Conservation (phyloP, 345 rosid genomes). For the Eutrema yunnanense region DNA sequence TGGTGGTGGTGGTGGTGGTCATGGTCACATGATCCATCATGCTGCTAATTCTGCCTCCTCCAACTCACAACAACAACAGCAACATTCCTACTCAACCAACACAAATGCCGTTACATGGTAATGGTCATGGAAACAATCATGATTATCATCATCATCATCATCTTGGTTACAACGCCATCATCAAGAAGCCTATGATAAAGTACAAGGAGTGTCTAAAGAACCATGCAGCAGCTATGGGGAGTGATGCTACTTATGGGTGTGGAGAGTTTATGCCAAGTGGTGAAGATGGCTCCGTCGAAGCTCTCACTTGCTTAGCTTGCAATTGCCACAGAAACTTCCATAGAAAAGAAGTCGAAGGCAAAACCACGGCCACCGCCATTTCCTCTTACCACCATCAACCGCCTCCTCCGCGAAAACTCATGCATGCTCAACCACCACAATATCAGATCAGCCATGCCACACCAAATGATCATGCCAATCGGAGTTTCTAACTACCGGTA, state of each 20-base stretch:
- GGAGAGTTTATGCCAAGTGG: slow-evolving; percentile 99
- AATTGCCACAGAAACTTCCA: slow-evolving; percentile 94
- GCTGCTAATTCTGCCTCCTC: slow-evolving; percentile 25
- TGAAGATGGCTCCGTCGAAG: slow-evolving; percentile 82
- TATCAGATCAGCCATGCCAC: slow-evolving; percentile 41
- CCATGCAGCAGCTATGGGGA: slow-evolving; percentile 94
- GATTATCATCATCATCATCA: no score
- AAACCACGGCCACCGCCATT: slow-evolving; percentile 10
- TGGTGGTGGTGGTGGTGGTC: slow-evolving; percentile 31
- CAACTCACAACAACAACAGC: slow-evolving; percentile 20
- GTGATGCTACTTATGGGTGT: slow-evolving; percentile 89
- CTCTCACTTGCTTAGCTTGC: slow-evolving; percentile 87
- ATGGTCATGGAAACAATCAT: neutral
- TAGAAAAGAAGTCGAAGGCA: slow-evolving; percentile 55
- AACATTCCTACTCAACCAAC: slow-evolving; percentile 33
- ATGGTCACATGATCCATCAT: slow-evolving; percentile 56
- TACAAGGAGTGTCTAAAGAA: neutral
- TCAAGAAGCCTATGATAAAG: no score
- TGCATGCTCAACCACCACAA: slow-evolving; percentile 30
- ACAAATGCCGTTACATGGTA: slow-evolving; percentile 23
- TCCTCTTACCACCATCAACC: slow-evolving; percentile 8
- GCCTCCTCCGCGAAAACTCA: slow-evolving; percentile 16
- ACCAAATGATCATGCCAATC: slow-evolving; percentile 50
- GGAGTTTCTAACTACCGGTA: slow-evolving; percentile 27
- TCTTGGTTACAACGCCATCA: no score